These are phyloP conservation scores for Fusarium newnesense DNA, from an alignment of 2,329 filamentous ascomycete genomes.

Conservation along the genomic window DNA sequence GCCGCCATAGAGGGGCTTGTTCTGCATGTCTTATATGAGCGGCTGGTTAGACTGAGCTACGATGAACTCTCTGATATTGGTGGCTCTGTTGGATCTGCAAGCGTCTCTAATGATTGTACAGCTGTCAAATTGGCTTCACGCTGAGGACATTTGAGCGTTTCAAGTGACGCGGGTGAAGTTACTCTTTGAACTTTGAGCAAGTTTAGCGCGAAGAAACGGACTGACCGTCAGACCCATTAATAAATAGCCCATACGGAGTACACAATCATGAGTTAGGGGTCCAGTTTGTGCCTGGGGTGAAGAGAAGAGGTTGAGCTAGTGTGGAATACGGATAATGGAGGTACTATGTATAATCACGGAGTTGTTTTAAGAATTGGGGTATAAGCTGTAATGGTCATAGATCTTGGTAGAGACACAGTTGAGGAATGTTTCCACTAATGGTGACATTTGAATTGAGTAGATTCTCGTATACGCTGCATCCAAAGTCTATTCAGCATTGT, in stretches of 20 bases:
- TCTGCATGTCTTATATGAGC: background rate
- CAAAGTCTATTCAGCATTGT: background rate
- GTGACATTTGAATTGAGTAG: background rate
- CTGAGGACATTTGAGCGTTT: constrained; percentile 26
- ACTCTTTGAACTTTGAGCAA: constrained; percentile 28
- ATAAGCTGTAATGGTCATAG: background rate
- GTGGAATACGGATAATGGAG: background rate
- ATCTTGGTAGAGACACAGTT: background rate
- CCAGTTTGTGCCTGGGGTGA: constrained; percentile 24
- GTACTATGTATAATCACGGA: background rate
- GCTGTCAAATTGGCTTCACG: background rate
- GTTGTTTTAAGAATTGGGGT: background rate
- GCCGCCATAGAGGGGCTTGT: constrained; percentile 11
- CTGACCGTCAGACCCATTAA: constrained; percentile 26
- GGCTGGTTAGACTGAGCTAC: background rate
- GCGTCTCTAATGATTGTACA: background rate
- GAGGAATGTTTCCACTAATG: background rate
- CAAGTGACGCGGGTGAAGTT: constrained; percentile 28
- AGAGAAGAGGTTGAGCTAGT: background rate
- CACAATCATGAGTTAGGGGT: constrained; percentile 28
- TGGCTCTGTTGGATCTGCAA: background rate
- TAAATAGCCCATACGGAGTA: constrained; percentile 5
- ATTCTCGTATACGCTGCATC: background rate
- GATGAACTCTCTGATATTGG: background rate
- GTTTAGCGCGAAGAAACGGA: constrained; percentile 34